Base-by-base conservation (phyloP, 345 rosid species). In the Tarenaya hassleriana region DNA sequence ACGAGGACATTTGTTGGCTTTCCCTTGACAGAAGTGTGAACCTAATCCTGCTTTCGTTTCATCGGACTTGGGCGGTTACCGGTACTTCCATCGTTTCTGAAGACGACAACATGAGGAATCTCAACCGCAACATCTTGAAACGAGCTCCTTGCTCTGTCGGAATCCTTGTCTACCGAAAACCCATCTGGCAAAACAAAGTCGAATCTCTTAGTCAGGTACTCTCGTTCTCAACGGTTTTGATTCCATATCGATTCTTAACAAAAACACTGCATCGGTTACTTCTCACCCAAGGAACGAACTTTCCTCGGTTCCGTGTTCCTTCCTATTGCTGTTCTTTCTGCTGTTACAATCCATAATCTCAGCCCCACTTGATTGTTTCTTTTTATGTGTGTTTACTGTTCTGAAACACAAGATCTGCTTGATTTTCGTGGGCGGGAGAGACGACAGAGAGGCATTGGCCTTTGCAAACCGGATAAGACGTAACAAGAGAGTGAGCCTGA, bases 341-440 rank as follows among this genome's bases (percentile, higher is more conserved):
- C n/a, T n/a, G n/a, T n/a, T n/a, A n/a, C n/a, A n/a, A n/a, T n/a
- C n/a, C n/a, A n/a, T n/a, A n/a, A n/a, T 39, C 42, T 39, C 29
- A 24, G n/a, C n/a, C n/a, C 29, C 29, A 24, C 29, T 24, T 24
- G 29, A 2, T 24, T 24, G 2, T 5, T 24, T 24, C 29, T 24
- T 24, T 24, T 24, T 2, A n/a, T n/a, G n/a, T n/a, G n/a, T 50
- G 17, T 40, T 16, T 21, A 29, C 32, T 15, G 21, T 7, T 19
- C n/a, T 27, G 8, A 49, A 15, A 18, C 14, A 10, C 10, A 34
- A 34, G 55, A 35, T 70, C 4, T 52, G 66, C 17, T 32, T 80
- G 73, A 27, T 86, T 16, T 79, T 71, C 66, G 58, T 67, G 1
- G 89, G 89, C 0, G 89, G 89, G 0, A 55, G 34, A 7, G 95